Base-by-base conservation (phyloP, 208 protist species). In the Strigomonas galati region DNA sequence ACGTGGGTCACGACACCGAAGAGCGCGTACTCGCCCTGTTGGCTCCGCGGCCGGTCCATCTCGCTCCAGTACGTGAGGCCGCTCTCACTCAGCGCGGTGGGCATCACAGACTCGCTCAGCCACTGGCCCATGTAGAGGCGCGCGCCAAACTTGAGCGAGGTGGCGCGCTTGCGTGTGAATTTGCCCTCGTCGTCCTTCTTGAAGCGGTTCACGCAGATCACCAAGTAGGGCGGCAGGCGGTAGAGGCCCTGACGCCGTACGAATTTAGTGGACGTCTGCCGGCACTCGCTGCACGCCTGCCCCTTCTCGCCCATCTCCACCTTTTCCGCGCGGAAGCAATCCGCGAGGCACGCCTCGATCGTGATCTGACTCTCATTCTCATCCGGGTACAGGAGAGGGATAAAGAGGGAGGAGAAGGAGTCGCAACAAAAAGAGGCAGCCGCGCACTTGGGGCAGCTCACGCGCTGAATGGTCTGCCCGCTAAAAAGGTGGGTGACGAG, bases 161-260 rank as follows among this genome's bases (percentile, higher is more conserved):
- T 49, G 6, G 51, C 24, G 12, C 56, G 28, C 48, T 74, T 74
- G 12, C 40, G 35, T 17, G 46, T 37, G 37, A 62, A 58, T 6
- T 10, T 15, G 46, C 69, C 69, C 19, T 44, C 12, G 4, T 51
- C 32, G 37, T 74, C 62, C n/a, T 46, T 64, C 21, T 64, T 31
- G 21, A 67, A 58, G 57, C 69, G 69, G 56, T 74, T 74, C 43
- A 69, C 56, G 62, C 62, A 65, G 19, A 74, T 17, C 14, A 74
- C 54, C 48, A 74, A 31, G 55, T 67, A 74, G 27, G 61, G 69
- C 28, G 69, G 69, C 2, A 67, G 40, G 44, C 53, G 40, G 21
- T 61, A 37, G 14, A 73, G 68, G 19, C 27, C 52, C 24, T 66
- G 14, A 12, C 3, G 14, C 17, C 51, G 49, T 24, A 19, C 28